phyloP scores from a whole-genome alignment of 2,329 filamentous ascomycete species.

The Pestalotiopsis sp. region DNA sequence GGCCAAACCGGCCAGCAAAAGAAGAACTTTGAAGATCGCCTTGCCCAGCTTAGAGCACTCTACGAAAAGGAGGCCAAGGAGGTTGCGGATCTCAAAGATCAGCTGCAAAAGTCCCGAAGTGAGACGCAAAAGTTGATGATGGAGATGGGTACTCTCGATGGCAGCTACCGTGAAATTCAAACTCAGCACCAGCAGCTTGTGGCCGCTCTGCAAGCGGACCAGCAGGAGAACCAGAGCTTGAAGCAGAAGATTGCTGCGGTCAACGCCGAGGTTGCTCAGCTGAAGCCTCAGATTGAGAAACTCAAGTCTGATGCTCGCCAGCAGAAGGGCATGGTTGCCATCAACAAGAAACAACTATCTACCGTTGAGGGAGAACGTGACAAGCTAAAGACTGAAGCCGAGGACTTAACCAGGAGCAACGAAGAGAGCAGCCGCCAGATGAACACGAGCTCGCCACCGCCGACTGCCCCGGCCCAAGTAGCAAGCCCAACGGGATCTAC shows the following conservation, averaged over 20 bases:
- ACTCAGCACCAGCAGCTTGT: slow-evolving; percentile 78
- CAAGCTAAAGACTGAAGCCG: slow-evolving; percentile 80
- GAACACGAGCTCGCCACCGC: slow-evolving; percentile 53
- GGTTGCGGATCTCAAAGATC: slow-evolving; percentile 82
- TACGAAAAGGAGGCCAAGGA: slow-evolving; percentile 94
- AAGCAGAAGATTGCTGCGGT: slow-evolving; percentile 86
- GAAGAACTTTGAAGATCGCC: slow-evolving; percentile 85
- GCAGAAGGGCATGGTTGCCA: slow-evolving; percentile 93
- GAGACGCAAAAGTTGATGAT: slow-evolving; percentile 84
- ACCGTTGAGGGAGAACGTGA: slow-evolving; percentile 90
- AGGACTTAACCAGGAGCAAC: slow-evolving; percentile 65
- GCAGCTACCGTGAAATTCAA: slow-evolving; percentile 78
- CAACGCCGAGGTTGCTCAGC: slow-evolving; percentile 79
- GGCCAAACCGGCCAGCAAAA: slow-evolving; percentile 84
- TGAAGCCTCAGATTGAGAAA: slow-evolving; percentile 93
- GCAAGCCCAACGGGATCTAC: slow-evolving; percentile 71
- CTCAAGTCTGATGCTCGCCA: slow-evolving; percentile 88
- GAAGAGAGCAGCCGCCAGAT: slow-evolving; percentile 59
- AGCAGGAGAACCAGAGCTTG: slow-evolving; percentile 82
- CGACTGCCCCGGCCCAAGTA: slow-evolving; percentile 49
- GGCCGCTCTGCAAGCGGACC: slow-evolving; percentile 78
- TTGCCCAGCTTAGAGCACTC: slow-evolving; percentile 81
- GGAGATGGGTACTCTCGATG: slow-evolving; percentile 83
- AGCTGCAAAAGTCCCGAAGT: slow-evolving; percentile 72
- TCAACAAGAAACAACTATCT: slow-evolving; percentile 96